These are phyloP conservation scores for Breynia disticha DNA, from an alignment of 441 rosid genomes.

Conservation along the genomic window DNA sequence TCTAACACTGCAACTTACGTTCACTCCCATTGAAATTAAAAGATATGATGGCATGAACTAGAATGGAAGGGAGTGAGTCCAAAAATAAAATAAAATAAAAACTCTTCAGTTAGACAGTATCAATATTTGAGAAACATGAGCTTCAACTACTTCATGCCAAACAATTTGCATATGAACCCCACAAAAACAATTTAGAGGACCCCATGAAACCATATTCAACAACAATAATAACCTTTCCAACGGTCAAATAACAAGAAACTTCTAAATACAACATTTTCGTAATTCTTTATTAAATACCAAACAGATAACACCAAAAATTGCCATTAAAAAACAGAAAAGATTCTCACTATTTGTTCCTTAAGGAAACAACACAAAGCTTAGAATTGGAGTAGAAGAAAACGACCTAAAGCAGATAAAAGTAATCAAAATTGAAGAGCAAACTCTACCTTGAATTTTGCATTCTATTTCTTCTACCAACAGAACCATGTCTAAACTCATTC, in stretches of 20 bases:
- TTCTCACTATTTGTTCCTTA: conserved; percentile 5
- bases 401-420: background rate
- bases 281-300: background rate
- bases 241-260: conserved; percentile 4
- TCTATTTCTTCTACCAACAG: conserved; percentile 28
- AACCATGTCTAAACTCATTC: conserved; percentile 32
- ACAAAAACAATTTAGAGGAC: conserved; percentile 22
- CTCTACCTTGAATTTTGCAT: conserved; percentile 41
- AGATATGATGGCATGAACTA: too few relatives aligned
- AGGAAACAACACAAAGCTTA: conserved; percentile 2
- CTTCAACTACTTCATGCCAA: background rate
- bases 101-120: conserved; percentile 2
- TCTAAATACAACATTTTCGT: background rate
- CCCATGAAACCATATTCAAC: conserved; percentile 5
- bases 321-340: background rate
- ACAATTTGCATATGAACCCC: conserved; percentile 16
- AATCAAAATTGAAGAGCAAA: conserved; percentile 2
- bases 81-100: too few relatives aligned
- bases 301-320: background rate
- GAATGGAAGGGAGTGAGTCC: too few relatives aligned
- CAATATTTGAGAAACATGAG: background rate
- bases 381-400: background rate
- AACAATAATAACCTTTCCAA: background rate
- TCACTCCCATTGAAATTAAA: too few relatives aligned
- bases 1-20: too few relatives aligned